Percentiles rank a stretch among this genome's conserved stretches.
These are phyloP conservation scores for Pythium apleroticum DNA, from an alignment of 352 stramenopile genomes.

Conservation along the genomic window DNA sequence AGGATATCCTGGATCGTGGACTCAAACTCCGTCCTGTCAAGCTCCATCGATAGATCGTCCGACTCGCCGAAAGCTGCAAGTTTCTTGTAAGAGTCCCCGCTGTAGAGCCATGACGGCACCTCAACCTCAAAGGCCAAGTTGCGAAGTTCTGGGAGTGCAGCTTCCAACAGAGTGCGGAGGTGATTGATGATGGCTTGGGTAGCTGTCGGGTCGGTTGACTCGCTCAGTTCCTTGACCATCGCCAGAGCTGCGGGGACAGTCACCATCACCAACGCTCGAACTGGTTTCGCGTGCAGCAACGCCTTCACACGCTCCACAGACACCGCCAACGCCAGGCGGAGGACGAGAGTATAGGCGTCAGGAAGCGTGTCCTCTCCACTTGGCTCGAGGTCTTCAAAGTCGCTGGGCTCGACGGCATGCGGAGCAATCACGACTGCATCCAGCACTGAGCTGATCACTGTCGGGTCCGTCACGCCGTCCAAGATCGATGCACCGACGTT, in stretches of 20 bases:
- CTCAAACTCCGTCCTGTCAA: not conserved
- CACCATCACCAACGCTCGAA: not conserved
- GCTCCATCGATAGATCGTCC: not conserved
- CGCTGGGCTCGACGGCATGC: not conserved
- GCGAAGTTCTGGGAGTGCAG: not conserved
- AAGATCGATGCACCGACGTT: conserved; percentile 13
- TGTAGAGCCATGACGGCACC: not conserved
- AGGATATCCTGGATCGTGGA: not conserved
- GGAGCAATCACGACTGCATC: not conserved
- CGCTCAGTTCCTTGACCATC: conserved; percentile 1
- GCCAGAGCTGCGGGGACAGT: not conserved
- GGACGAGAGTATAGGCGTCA: conserved; percentile 3
- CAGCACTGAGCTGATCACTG: not conserved
- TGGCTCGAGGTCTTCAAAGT: not conserved
- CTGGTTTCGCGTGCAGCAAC: not conserved
- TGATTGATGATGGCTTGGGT: not conserved
- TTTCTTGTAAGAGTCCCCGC: not conserved
- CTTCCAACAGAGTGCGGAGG: not conserved
- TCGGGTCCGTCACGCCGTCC: conserved; percentile 6
- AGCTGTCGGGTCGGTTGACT: not conserved
- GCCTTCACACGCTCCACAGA: conserved; percentile 4
- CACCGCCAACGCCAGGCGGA: not conserved
- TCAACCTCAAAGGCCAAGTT: not conserved
- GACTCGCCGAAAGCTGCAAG: not conserved
- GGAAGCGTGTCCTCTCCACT: not conserved